A percentile compares a stretch with the other conserved stretches of the same genome.
These are phyloP conservation scores for Polyporus arcularius DNA, from an alignment of 768 basidiomycete species.

Conservation along the genomic window DNA sequence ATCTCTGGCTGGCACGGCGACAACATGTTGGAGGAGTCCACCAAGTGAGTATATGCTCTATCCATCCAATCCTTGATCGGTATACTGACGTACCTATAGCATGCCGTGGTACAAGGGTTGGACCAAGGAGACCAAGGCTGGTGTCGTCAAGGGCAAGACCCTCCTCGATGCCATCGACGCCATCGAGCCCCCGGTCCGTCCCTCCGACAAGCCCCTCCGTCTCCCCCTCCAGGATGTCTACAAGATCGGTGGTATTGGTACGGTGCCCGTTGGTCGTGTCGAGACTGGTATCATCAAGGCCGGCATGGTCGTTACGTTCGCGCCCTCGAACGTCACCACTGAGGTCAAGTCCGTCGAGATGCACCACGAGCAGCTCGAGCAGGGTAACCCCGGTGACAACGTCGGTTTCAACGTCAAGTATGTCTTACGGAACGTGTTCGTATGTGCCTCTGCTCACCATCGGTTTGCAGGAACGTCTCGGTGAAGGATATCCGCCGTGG, in stretches of 20 bases:
- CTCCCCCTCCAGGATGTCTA: slow-evolving; percentile 99
- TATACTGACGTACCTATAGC: slow-evolving; percentile 42
- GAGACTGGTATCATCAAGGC: slow-evolving; percentile 99
- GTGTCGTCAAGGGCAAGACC: slow-evolving; percentile 96
- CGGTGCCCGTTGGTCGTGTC: slow-evolving; percentile 99
- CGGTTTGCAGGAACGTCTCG: slow-evolving; percentile 83
- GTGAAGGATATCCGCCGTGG: slow-evolving; percentile 99
- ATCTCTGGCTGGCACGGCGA: slow-evolving; percentile 99
- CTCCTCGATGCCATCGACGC: slow-evolving; percentile 99
- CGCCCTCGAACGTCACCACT: slow-evolving; percentile 97
- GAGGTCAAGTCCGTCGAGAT: slow-evolving; percentile 99
- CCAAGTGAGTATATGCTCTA: slow-evolving; percentile 61
- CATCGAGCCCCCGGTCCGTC: slow-evolving; percentile 96
- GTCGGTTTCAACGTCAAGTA: slow-evolving; percentile 99
- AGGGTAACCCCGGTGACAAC: slow-evolving; percentile 97
- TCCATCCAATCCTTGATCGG: not conserved
- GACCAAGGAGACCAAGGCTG: slow-evolving; percentile 94
- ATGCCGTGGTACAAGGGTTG: slow-evolving; percentile 99
- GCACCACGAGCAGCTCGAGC: slow-evolving; percentile 97
- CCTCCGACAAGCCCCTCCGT: slow-evolving; percentile 99
- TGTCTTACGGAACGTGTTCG: slow-evolving; percentile 27
- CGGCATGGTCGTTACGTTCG: slow-evolving; percentile 98
- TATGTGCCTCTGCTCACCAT: slow-evolving; percentile 2
- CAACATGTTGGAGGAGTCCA: slow-evolving; percentile 99
- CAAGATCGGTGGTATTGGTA: slow-evolving; percentile 99